These are phyloP conservation scores for Lentinula guzmanii DNA, from an alignment of 768 basidiomycete genomes.

Conservation along the genomic window DNA sequence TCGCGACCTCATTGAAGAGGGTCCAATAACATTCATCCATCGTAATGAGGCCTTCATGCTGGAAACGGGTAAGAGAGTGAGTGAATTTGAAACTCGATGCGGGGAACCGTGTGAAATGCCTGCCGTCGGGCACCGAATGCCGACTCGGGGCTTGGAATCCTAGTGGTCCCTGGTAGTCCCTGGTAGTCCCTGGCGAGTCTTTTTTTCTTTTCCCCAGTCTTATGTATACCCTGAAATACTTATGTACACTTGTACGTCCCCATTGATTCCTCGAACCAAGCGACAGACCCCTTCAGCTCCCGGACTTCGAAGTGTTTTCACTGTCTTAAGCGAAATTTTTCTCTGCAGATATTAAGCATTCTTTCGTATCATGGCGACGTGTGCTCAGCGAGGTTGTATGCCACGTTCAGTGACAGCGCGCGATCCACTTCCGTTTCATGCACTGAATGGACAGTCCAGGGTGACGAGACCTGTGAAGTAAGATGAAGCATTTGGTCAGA, in stretches of 20 bases:
- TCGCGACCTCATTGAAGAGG: slow-evolving; percentile 30
- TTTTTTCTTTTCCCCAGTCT: too few species aligned
- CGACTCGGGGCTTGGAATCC: not conserved
- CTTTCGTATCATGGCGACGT: too few species aligned
- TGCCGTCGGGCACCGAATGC: not conserved
- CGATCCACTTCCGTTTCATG: not conserved
- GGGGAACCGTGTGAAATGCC: not conserved
- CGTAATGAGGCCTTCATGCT: slow-evolving; percentile 49
- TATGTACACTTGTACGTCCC: too few species aligned
- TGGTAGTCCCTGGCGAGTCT: too few species aligned
- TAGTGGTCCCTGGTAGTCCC: too few species aligned
- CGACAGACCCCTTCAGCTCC: too few species aligned
- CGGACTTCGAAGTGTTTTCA: too few species aligned
- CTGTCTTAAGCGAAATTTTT: too few species aligned
- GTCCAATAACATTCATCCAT: slow-evolving; percentile 30
- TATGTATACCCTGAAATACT: too few species aligned
- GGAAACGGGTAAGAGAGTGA: not conserved
- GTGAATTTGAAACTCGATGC: not conserved
- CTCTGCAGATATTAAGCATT: too few species aligned
- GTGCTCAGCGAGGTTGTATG: too few species aligned
- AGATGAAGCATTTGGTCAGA: not conserved
- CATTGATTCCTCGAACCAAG: too few species aligned
- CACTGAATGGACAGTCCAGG: not conserved
- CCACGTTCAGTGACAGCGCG: not conserved
- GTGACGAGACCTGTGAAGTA: not conserved